Evolutionary conservation across 2,329 filamentous ascomycete species (phyloP).

Genomic region (Xylariaceae sp.): DNA sequence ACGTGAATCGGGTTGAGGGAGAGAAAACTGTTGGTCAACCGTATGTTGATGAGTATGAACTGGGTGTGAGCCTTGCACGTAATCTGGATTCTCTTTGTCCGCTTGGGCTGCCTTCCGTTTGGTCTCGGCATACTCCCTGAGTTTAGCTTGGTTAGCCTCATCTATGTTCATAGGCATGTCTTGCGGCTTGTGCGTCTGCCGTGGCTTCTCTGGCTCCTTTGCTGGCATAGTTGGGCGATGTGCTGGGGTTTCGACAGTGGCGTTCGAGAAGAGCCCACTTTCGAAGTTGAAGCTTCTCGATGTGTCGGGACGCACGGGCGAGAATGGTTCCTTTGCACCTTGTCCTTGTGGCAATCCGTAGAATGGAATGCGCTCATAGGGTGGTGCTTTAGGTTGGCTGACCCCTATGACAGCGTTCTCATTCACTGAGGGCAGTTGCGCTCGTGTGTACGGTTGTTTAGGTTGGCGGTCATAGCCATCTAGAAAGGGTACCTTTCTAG

Average conservation of each 20-base stretch:
- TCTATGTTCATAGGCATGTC: not conserved
- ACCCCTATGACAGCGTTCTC: conserved; percentile 13
- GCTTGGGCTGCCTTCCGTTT: not conserved
- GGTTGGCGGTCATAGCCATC: not conserved
- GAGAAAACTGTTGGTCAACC: not conserved
- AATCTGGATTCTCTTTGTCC: not conserved
- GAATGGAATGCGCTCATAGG: conserved; percentile 18
- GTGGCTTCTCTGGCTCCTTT: not conserved
- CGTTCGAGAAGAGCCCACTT: conserved; percentile 31
- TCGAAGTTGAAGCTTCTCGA: conserved; percentile 35
- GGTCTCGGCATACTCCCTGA: not conserved
- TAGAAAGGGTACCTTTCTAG: conserved; percentile 7
- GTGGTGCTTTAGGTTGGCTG: conserved; percentile 17
- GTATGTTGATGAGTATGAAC: not conserved
- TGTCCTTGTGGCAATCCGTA: conserved; percentile 24
- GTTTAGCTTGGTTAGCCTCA: not conserved
- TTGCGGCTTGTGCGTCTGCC: not conserved
- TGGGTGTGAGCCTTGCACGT: not conserved
- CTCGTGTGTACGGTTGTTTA: conserved; percentile 13
- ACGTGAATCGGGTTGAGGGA: not conserved
- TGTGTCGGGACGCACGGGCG: conserved; percentile 22
- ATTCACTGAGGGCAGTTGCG: conserved; percentile 12
- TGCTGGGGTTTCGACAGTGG: conserved; percentile 24
- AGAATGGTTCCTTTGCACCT: conserved; percentile 19
- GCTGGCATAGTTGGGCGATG: not conserved